Conservation (phyloP, 2,329 filamentous ascomycete species). For the Alternaria triticina region DNA sequence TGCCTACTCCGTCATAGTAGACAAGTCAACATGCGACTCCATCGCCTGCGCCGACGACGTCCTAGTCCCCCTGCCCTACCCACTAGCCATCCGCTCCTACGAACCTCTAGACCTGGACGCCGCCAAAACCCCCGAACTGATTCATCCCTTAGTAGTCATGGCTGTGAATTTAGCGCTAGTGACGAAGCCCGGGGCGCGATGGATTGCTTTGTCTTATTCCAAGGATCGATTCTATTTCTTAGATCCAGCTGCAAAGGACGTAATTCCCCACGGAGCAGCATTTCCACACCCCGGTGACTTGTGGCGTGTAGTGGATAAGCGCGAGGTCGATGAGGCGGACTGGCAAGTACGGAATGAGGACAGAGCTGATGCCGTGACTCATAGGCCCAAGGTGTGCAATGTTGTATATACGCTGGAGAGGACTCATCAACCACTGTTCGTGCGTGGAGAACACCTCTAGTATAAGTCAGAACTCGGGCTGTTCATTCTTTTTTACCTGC, state of each 20-base stretch:
- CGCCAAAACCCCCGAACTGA: conserved; percentile 14
- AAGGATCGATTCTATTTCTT: conserved; percentile 49
- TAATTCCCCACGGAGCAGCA: conserved; percentile 28
- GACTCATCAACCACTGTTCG: conserved; percentile 37
- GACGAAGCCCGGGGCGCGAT: conserved; percentile 45
- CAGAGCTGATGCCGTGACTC: conserved; percentile 23
- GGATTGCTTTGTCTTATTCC: conserved; percentile 51
- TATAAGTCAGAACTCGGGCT: not conserved
- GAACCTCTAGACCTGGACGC: not conserved
- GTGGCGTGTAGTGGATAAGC: conserved; percentile 47
- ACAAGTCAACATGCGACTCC: conserved; percentile 49
- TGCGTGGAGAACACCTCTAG: conserved; percentile 17
- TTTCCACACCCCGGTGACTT: conserved; percentile 48
- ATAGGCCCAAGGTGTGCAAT: conserved; percentile 47
- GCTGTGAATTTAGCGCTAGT: conserved; percentile 50
- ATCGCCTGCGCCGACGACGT: conserved; percentile 47
- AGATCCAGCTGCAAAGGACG: conserved; percentile 12
- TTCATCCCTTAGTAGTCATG: conserved; percentile 49
- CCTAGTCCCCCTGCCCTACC: conserved; percentile 38
- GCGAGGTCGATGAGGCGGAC: conserved; percentile 37
- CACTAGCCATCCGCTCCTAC: conserved; percentile 19
- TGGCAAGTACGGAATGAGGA: conserved; percentile 14
- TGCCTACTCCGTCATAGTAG: conserved; percentile 44
- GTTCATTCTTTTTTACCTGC: not conserved
- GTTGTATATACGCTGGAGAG: conserved; percentile 50